Evolutionary conservation across 805 yeast species (phyloP).

Genomic region (Metahyphopichia silvanorum): DNA sequence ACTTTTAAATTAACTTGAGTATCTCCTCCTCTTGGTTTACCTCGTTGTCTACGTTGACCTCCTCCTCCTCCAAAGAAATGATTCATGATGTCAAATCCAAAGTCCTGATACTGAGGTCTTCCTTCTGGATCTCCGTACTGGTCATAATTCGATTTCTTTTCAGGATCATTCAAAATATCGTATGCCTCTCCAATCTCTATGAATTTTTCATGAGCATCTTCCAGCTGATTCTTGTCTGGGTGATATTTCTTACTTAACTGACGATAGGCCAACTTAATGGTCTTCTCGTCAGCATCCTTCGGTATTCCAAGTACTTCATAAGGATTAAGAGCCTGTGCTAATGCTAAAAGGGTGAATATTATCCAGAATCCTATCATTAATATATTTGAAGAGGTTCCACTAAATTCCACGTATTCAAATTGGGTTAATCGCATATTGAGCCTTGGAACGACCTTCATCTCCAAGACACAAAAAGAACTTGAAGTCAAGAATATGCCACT

Average conservation of each 20-base stretch:
- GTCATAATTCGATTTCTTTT: constrained; percentile 69
- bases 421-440: no score
- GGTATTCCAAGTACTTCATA: constrained; percentile 66
- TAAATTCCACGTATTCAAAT: no score
- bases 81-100: constrained; percentile 60
- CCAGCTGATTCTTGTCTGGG: constrained; percentile 85
- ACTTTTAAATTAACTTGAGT: constrained; percentile 54
- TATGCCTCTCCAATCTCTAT: constrained; percentile 93
- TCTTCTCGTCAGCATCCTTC: constrained; percentile 68
- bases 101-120: constrained; percentile 24
- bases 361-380: no score
- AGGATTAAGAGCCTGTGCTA: constrained; percentile 1
- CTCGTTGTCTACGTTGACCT: constrained; percentile 21
- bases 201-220: constrained; percentile 80
- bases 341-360: no score
- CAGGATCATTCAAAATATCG: constrained; percentile 72
- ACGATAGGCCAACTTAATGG: constrained; percentile 83
- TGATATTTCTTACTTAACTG: constrained; percentile 80
- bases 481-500: no score
- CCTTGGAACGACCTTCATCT: no score
- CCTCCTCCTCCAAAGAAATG: constrained; percentile 25
- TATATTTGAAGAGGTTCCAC: no score
- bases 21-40: constrained; percentile 60
- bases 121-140: constrained; percentile 70
- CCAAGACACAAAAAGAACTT: no score